Conservation (phyloP, 148 eudicot genomes). For the Fagopyrum homotropicum region DNA sequence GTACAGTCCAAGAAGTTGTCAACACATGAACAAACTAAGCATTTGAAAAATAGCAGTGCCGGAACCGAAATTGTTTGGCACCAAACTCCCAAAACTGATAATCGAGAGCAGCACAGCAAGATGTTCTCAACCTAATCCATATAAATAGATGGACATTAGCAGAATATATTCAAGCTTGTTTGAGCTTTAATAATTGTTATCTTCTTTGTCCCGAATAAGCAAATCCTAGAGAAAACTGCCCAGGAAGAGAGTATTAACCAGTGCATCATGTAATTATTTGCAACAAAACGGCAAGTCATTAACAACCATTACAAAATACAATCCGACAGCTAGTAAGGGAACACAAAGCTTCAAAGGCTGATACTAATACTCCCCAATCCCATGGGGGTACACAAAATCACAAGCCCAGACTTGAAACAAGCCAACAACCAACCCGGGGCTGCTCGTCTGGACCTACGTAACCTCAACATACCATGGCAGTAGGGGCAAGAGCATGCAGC, state of each 20-base stretch:
- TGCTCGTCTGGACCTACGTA: neutral
- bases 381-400: slow-evolving; percentile 5
- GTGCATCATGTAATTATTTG: neutral
- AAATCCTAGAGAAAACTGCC: no score
- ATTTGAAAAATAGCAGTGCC: no score
- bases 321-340: neutral
- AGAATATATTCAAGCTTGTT: no score
- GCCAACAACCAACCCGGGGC: neutral
- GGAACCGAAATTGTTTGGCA: no score
- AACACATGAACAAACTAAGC: no score
- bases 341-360: neutral
- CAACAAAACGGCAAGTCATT: neutral
- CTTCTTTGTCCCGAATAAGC: no score
- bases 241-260: neutral
- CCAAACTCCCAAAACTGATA: no score
- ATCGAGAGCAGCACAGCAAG: no score
- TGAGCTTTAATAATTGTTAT: no score
- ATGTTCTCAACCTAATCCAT: no score
- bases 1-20: no score
- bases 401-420: neutral
- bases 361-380: neutral
- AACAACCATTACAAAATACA: neutral
- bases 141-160: no score
- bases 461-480: neutral
- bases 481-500: neutral